Percentiles rank a stretch among this genome's conserved stretches.
Evolutionary conservation across 2,329 filamentous ascomycete species (phyloP).

Genomic region (Chrysoporthe austroafricana): DNA sequence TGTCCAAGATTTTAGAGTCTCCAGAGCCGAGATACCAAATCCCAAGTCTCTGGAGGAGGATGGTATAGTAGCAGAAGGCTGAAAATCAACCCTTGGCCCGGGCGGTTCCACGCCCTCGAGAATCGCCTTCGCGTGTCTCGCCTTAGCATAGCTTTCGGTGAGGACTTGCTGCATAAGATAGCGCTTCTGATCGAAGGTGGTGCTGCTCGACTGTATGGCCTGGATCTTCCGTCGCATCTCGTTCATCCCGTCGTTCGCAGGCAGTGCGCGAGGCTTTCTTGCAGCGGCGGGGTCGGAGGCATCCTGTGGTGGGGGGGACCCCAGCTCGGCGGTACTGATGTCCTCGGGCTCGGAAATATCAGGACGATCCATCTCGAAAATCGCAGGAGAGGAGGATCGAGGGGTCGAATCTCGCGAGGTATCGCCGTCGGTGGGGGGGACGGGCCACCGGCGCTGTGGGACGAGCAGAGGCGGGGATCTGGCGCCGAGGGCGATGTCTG

Average conservation of each 20-base stretch:
- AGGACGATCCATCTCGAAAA: conserved; percentile 23
- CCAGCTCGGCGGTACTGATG: conserved; percentile 23
- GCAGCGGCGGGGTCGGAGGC: conserved; percentile 33
- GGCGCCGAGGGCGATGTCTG: conserved; percentile 28
- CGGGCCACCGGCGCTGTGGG: conserved; percentile 21
- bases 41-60: conserved; percentile 21
- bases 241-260: conserved; percentile 81
- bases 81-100: conserved; percentile 10
- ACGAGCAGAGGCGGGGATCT: conserved; percentile 27
- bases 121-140: conserved; percentile 19
- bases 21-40: conserved; percentile 41
- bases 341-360: conserved; percentile 27
- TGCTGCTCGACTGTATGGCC: conserved; percentile 64
- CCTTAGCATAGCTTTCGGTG: conserved; percentile 63
- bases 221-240: conserved; percentile 69
- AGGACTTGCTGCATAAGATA: conserved; percentile 71
- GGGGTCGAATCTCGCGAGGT: conserved; percentile 17
- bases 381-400: conserved; percentile 15
- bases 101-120: conserved; percentile 29
- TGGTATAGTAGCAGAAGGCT: background rate
- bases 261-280: conserved; percentile 46
- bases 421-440: conserved; percentile 12
- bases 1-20: conserved; percentile 63
- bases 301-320: conserved; percentile 29
- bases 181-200: conserved; percentile 66